phyloP scores from a whole-genome alignment of 2,329 filamentous ascomycete species.

The Talaromyces islandicus region DNA sequence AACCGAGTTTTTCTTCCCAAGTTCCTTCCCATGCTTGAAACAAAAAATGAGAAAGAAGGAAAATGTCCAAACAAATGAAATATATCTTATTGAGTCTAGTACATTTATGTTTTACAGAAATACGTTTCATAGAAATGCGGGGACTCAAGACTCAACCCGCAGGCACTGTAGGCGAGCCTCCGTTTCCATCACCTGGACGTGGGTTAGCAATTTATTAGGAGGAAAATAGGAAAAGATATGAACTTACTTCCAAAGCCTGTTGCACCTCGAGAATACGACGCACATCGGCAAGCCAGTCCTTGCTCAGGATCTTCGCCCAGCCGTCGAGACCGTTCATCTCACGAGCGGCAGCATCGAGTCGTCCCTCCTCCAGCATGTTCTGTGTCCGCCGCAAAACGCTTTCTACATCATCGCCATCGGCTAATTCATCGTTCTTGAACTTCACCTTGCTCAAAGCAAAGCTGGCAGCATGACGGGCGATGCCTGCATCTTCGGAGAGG shows the following conservation, averaged over 20 bases:
- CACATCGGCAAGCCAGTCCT: slow-evolving; percentile 89
- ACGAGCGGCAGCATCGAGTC: slow-evolving; percentile 81
- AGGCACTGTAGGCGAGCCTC: slow-evolving; percentile 86
- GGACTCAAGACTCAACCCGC: slow-evolving; percentile 59
- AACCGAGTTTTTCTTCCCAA: neutral
- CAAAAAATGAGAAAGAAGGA: neutral
- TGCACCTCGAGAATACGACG: slow-evolving; percentile 89
- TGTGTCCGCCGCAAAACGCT: slow-evolving; percentile 87
- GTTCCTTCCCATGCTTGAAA: neutral
- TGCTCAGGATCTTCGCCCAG: slow-evolving; percentile 91
- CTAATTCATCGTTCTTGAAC: slow-evolving; percentile 88
- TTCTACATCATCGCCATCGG: slow-evolving; percentile 84
- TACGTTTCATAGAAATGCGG: slow-evolving; percentile 15
- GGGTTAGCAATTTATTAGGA: neutral
- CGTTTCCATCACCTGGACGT: slow-evolving; percentile 69
- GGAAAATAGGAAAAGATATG: neutral
- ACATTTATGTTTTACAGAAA: slow-evolving; percentile 36
- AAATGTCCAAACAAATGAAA: slow-evolving; percentile 13
- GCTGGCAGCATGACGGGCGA: slow-evolving; percentile 88
- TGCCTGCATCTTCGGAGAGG: slow-evolving; percentile 86
- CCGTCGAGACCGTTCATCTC: slow-evolving; percentile 92
- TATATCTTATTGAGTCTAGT: slow-evolving; percentile 34
- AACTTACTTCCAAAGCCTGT: slow-evolving; percentile 83
- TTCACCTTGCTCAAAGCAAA: slow-evolving; percentile 86
- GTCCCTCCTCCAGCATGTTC: slow-evolving; percentile 83